Evolutionary conservation across 2,329 filamentous ascomycete genomes (phyloP).

Genomic region (Aspergillus caelatus): DNA sequence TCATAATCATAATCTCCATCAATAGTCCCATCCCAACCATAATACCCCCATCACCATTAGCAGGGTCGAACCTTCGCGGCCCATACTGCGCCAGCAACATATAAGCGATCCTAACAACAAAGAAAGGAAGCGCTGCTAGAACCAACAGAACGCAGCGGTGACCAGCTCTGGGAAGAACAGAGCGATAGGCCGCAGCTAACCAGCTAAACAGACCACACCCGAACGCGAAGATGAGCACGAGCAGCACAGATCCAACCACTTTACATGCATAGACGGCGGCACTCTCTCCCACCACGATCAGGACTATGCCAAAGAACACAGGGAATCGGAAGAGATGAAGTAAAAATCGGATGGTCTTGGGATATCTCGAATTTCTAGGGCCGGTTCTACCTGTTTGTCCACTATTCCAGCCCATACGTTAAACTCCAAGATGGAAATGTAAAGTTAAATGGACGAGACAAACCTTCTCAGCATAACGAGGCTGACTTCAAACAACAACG

Average conservation of each 20-base stretch:
- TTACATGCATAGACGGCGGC: slow-evolving; percentile 20
- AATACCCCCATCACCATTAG: slow-evolving; percentile 18
- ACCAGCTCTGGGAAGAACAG: slow-evolving; percentile 21
- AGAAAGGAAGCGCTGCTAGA: slow-evolving; percentile 23
- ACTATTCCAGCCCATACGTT: slow-evolving; percentile 13
- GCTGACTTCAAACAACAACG: slow-evolving; percentile 34
- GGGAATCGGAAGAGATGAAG: slow-evolving; percentile 32
- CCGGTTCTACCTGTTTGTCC: slow-evolving; percentile 31
- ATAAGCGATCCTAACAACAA: slow-evolving; percentile 26
- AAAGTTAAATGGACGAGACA: not conserved
- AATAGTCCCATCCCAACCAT: slow-evolving; percentile 28
- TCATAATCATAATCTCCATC: slow-evolving; percentile 29
- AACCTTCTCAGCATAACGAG: slow-evolving; percentile 31
- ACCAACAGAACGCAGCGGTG: slow-evolving; percentile 23
- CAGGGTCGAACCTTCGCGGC: slow-evolving; percentile 19
- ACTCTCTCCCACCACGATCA: slow-evolving; percentile 25
- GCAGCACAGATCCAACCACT: slow-evolving; percentile 23
- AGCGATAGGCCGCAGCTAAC: slow-evolving; percentile 22
- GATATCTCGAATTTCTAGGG: slow-evolving; percentile 28
- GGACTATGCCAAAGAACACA: slow-evolving; percentile 24
- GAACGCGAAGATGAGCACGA: slow-evolving; percentile 27
- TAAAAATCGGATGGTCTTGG: slow-evolving; percentile 22
- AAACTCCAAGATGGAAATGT: not conserved
- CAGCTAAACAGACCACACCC: slow-evolving; percentile 25
- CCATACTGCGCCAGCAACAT: slow-evolving; percentile 27